A percentile compares a stretch with the other conserved stretches of the same genome.
phyloP scores from a whole-genome alignment of 1,284 basidiomycete species.

The Retiboletus flavoniger region DNA sequence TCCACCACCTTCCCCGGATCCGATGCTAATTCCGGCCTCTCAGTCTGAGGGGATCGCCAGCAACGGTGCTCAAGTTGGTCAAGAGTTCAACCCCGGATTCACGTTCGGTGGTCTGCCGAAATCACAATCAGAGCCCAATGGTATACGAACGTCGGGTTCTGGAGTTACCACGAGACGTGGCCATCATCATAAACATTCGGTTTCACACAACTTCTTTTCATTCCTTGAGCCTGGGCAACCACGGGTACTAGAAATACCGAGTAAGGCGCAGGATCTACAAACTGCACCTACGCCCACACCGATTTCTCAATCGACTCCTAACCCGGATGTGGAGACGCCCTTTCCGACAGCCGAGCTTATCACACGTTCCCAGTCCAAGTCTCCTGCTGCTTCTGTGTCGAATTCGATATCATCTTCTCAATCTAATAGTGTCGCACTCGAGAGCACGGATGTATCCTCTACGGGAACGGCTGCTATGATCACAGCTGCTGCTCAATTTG shows the following conservation, averaged over 20 bases:
- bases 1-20: slow-evolving; percentile 38
- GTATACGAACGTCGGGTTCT: slow-evolving; percentile 6
- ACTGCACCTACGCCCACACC: slow-evolving; percentile 28
- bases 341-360: slow-evolving; percentile 8
- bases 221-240: slow-evolving; percentile 66
- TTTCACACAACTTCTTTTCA: slow-evolving; percentile 93
- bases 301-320: slow-evolving; percentile 23
- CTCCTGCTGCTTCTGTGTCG: slow-evolving; percentile 16
- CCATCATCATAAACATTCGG: slow-evolving; percentile 90
- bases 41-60: slow-evolving; percentile 24
- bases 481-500: slow-evolving; percentile 46
- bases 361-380: slow-evolving; percentile 27
- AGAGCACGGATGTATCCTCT: slow-evolving; percentile 15
- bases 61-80: background rate
- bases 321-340: slow-evolving; percentile 9
- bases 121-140: slow-evolving; percentile 26
- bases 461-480: slow-evolving; percentile 27
- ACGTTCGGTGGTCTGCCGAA: slow-evolving; percentile 33
- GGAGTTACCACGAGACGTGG: slow-evolving; percentile 50
- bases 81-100: slow-evolving; percentile 26
- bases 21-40: slow-evolving; percentile 24
- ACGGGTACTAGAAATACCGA: slow-evolving; percentile 3
- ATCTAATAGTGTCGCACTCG: background rate
- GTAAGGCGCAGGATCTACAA: slow-evolving; percentile 9
- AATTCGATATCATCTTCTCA: slow-evolving; percentile 8